phyloP scores from a whole-genome alignment of 768 basidiomycete species.

The Baorangia bicolor region DNA sequence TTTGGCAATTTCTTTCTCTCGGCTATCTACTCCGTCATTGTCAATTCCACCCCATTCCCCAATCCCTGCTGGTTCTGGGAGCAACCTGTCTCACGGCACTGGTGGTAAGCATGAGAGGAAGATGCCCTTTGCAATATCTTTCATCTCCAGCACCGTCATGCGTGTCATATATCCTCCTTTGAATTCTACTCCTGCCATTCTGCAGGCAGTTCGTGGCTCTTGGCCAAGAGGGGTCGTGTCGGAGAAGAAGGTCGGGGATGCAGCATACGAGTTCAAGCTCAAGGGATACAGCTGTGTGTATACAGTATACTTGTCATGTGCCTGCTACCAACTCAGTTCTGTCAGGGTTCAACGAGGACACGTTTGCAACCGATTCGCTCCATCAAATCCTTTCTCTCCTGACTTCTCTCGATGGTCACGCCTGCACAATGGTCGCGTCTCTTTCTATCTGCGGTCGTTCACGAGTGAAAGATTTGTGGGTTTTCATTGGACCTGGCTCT shows the following conservation, averaged over 20 bases:
- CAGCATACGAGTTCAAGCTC: slow-evolving; percentile 76
- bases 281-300: slow-evolving; percentile 76
- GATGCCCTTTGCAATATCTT: slow-evolving; percentile 70
- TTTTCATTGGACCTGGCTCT: slow-evolving; percentile 61
- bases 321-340: slow-evolving; percentile 18
- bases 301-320: slow-evolving; percentile 10
- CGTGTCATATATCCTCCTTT: slow-evolving; percentile 78
- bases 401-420: slow-evolving; percentile 62
- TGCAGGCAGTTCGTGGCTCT: slow-evolving; percentile 73
- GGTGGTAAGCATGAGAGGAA: slow-evolving; percentile 34
- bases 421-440: slow-evolving; percentile 67
- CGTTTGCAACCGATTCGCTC: slow-evolving; percentile 71
- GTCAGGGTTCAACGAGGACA: slow-evolving; percentile 76
- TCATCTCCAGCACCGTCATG: slow-evolving; percentile 62
- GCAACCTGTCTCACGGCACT: slow-evolving; percentile 37
- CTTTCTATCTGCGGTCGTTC: slow-evolving; percentile 71
- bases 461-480: slow-evolving; percentile 74
- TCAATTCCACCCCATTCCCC: slow-evolving; percentile 40
- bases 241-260: slow-evolving; percentile 72
- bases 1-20: slow-evolving; percentile 68
- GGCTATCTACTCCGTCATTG: slow-evolving; percentile 37
- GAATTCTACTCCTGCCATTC: slow-evolving; percentile 72
- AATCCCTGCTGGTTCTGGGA: slow-evolving; percentile 39
- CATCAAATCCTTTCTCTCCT: slow-evolving; percentile 68
- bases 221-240: slow-evolving; percentile 81